Percentiles rank a stretch among this genome's conserved stretches.
phyloP scores from a whole-genome alignment of 2,329 filamentous ascomycete species.

The Lasiodiplodia sp. region DNA sequence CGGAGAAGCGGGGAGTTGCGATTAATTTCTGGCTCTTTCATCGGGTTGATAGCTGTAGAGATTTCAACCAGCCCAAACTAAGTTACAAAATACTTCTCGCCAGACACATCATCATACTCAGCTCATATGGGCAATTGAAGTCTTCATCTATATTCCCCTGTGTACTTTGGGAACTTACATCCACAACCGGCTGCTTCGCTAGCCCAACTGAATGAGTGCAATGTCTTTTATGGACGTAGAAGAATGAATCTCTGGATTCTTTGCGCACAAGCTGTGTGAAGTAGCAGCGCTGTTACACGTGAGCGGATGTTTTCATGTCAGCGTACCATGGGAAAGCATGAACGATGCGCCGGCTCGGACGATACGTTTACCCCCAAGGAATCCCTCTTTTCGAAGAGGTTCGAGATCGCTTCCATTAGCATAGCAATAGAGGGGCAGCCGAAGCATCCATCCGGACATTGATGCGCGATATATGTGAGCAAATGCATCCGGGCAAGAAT shows the following conservation, averaged over 20 bases:
- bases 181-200: background rate
- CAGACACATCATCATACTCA: background rate
- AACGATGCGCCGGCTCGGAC: background rate
- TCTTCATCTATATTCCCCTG: background rate
- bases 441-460: too few species aligned
- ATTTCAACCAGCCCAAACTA: background rate
- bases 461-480: too few species aligned
- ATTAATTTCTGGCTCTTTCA: background rate
- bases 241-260: background rate
- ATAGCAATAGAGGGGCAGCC: too few species aligned
- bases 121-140: background rate
- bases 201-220: background rate
- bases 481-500: too few species aligned
- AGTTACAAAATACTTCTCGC: background rate
- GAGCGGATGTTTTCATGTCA: background rate
- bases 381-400: background rate
- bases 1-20: background rate
- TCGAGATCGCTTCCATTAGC: background rate
- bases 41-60: background rate
- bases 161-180: background rate
- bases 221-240: background rate
- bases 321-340: background rate
- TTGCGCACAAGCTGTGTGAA: background rate
- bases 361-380: background rate
- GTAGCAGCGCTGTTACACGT: background rate